phyloP scores from a whole-genome alignment of 345 rosid species.

The Sonneratia caseolaris region DNA sequence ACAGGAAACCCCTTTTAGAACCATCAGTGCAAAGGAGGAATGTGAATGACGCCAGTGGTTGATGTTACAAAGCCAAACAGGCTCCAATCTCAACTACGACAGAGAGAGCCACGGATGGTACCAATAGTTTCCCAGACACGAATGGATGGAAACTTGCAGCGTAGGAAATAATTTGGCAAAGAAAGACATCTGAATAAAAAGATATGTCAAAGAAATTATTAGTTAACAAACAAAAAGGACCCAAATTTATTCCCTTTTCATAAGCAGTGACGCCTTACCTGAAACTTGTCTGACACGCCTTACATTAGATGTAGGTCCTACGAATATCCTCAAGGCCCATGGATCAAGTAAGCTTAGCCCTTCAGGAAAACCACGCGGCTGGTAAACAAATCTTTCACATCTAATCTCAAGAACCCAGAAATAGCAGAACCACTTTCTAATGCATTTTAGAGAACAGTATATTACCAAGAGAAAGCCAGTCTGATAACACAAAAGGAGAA shows the following conservation, averaged over 20 bases:
- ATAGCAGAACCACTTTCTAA: not conserved
- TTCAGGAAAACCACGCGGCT: not conserved
- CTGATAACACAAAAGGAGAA: slow-evolving; percentile 4
- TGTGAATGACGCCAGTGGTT: not conserved
- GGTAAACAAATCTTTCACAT: not conserved
- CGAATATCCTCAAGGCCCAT: not conserved
- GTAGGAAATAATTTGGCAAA: not conserved
- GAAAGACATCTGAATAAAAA: not conserved
- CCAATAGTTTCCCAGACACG: not conserved
- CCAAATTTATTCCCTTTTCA: too few relatives aligned
- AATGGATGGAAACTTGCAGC: not conserved
- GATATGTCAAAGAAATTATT: not conserved
- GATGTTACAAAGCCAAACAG: not conserved
- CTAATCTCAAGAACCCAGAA: not conserved
- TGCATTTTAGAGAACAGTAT: not conserved
- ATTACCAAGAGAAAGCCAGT: slow-evolving; percentile 8
- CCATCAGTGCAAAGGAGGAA: not conserved
- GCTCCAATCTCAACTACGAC: not conserved
- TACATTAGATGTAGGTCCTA: not conserved
- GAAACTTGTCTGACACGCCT: not conserved
- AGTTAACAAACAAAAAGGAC: too few relatives aligned
- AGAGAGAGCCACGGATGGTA: not conserved
- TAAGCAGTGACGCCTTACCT: not conserved
- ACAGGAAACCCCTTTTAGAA: not conserved
- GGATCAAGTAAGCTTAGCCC: not conserved